Evolutionary conservation across 306 rosid species (phyloP), one percentile per base, ranked within the genome.

Genomic region (Adenanthera pavonina): DNA sequence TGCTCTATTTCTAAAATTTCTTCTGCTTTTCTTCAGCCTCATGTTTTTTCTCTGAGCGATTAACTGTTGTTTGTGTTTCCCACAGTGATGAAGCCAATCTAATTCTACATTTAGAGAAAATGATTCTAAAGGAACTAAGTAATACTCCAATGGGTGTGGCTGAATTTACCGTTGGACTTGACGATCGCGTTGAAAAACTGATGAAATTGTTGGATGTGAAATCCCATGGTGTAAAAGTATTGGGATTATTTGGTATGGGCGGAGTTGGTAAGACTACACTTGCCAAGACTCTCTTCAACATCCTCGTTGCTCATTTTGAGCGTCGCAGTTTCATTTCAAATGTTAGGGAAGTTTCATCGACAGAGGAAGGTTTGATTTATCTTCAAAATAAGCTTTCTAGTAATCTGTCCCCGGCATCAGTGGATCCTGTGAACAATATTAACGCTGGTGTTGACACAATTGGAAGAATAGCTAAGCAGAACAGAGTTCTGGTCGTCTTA

Each of bases 241-340:
- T 91, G 40, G 95, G 88, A 36, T 47, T 89, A 64, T 79, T 81
- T 84, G 95, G 92, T 5, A 79, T 70, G 74, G 92, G 88, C 6
- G 95, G 95, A 5, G 75, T 86, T 48, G 95, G 92, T 34, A 91
- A 91, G 60, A 87, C 95, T 59, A 91, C 92, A 2, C 83, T 91
- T 12, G 92, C 91, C 70, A 87, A 81, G 81, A 81, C 85, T 79
- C 84, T 91, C 33, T 86, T 47, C 71, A 91, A 89, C 69, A 84
- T 15, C 40, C 83, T 87, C 25, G 80, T 81, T 38, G 78, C 33
- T 65, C 30, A 62, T 77, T 91, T 89, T 71, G 53, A 70, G 43
- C 41, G 13, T 61, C 84, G 80, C 25, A 60, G 83, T 52, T 91
- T 91, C 84, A 78, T 91, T 70, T 47, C 86, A 64, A 82, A 81